Evolutionary conservation across 2,329 filamentous ascomycete genomes (phyloP).

Genomic region (Fusarium sp.): DNA sequence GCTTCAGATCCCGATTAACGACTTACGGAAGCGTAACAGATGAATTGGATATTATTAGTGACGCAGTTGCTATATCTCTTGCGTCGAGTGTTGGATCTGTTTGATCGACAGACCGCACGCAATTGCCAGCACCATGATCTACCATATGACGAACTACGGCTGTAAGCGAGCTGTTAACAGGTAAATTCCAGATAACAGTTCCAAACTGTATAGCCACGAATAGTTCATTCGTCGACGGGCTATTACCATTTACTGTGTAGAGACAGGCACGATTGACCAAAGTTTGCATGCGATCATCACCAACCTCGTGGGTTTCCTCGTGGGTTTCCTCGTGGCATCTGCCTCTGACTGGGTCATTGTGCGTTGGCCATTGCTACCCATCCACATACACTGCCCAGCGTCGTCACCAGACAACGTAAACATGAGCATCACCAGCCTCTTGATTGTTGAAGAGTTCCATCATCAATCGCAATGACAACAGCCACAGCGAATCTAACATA

Average conservation of each 20-base stretch:
- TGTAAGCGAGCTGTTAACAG: background rate
- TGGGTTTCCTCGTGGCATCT: slow-evolving; percentile 23
- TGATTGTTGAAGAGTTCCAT: background rate
- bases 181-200: slow-evolving; percentile 1
- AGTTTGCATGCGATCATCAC: slow-evolving; percentile 38
- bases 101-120: background rate
- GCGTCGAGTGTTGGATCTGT: slow-evolving; percentile 14
- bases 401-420: slow-evolving; percentile 44
- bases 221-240: slow-evolving; percentile 16
- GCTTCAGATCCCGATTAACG: slow-evolving; percentile 34
- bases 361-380: slow-evolving; percentile 15
- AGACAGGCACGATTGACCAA: background rate
- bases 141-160: slow-evolving; percentile 20
- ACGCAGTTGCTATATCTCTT: slow-evolving; percentile 17
- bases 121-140: slow-evolving; percentile 16
- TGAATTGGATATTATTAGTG: background rate
- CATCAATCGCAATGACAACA: background rate
- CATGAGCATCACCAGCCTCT: slow-evolving; percentile 38
- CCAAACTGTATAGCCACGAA: slow-evolving; percentile 11
- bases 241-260: slow-evolving; percentile 23
- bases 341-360: slow-evolving; percentile 27
- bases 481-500: background rate
- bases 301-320: slow-evolving; percentile 36
- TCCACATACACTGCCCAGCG: slow-evolving; percentile 23
- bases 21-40: slow-evolving; percentile 5